A percentile compares a stretch with the other conserved stretches of the same genome.
phyloP scores from a whole-genome alignment of 2,329 filamentous ascomycete genomes.

The Fusarium solani-melongenae region DNA sequence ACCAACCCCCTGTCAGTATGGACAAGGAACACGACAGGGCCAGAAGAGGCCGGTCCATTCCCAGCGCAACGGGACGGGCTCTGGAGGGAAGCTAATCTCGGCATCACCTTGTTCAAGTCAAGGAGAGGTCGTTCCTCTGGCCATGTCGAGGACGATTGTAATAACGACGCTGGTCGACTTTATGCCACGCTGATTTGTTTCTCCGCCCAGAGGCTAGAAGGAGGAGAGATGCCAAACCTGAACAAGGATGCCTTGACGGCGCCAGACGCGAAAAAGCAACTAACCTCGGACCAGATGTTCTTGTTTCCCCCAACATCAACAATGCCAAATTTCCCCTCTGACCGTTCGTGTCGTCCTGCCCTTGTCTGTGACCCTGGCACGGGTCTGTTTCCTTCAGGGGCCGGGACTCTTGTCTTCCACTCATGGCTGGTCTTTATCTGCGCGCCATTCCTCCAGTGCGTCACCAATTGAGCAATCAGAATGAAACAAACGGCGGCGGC shows the following conservation, averaged over 20 bases:
- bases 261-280: slow-evolving; percentile 22
- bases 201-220: not conserved
- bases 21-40: slow-evolving; percentile 21
- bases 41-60: slow-evolving; percentile 36
- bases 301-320: slow-evolving; percentile 16
- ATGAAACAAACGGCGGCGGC: slow-evolving; percentile 38
- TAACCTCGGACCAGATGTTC: not conserved
- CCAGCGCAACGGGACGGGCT: slow-evolving; percentile 39
- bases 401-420: slow-evolving; percentile 21
- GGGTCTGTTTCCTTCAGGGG: slow-evolving; percentile 29
- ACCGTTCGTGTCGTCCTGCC: not conserved
- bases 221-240: not conserved
- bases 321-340: slow-evolving; percentile 1
- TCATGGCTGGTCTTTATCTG: slow-evolving; percentile 27
- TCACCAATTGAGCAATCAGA: slow-evolving; percentile 39
- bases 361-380: slow-evolving; percentile 16
- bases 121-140: slow-evolving; percentile 21
- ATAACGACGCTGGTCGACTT: not conserved
- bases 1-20: slow-evolving; percentile 19
- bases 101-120: slow-evolving; percentile 39
- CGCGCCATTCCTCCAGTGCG: slow-evolving; percentile 30
- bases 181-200: not conserved
- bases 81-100: slow-evolving; percentile 42
- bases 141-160: slow-evolving; percentile 23
- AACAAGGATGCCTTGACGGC: not conserved